Evolutionary conservation across 441 rosid genomes (phyloP), one percentile per base, ranked within the genome.

Genomic region (Geranium incanum): DNA sequence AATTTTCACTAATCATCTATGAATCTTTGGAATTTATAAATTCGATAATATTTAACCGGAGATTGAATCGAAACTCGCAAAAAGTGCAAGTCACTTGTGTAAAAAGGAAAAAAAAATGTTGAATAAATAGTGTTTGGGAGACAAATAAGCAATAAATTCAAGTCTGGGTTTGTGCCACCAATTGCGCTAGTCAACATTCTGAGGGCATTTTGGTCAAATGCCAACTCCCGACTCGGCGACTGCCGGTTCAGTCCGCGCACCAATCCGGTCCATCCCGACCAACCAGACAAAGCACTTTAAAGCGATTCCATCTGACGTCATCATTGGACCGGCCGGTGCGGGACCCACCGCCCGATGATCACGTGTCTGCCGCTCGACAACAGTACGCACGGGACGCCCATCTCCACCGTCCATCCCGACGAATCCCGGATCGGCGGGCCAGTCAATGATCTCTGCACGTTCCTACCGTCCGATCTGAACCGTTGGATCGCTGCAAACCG

Each of bases 361-460:
- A 28, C 68, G 28, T 68, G 63, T 39, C 16, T 57, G 2, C 63
- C 71, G 60, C 50, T 41, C 68, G 18, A 18, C 45, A 12, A 6
- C 13, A 16, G 33, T 1, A 13, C 43, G 45, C 71, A 72, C 38
- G 23, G 6, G 36, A 8, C 6, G 15, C 67, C 36, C 70, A 77
- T 77, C 79, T 2, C 8, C 45, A 28, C 79, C 75, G 75, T 72
- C 60, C 75, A 72, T 37, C 16, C 33, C 11, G 3, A 6, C 38
- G 28, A 38, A 11, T 6, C 7, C 5, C 5, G 11, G 12, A 45
- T 45, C 52, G 13, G 52, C 52, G 45, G 28, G 12, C 8, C 73
- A 48, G 9, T 4, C 0, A 21, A 15, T 15, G 66, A 11, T 23
- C 33, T 59, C 68, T 3, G 21, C 69, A 67, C 9, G 57, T 21